A percentile compares a stretch with the other conserved stretches of the same genome.
These are phyloP conservation scores for Tolypocladium inflatum DNA, from an alignment of 2,329 filamentous ascomycete species.

Conservation along the genomic window DNA sequence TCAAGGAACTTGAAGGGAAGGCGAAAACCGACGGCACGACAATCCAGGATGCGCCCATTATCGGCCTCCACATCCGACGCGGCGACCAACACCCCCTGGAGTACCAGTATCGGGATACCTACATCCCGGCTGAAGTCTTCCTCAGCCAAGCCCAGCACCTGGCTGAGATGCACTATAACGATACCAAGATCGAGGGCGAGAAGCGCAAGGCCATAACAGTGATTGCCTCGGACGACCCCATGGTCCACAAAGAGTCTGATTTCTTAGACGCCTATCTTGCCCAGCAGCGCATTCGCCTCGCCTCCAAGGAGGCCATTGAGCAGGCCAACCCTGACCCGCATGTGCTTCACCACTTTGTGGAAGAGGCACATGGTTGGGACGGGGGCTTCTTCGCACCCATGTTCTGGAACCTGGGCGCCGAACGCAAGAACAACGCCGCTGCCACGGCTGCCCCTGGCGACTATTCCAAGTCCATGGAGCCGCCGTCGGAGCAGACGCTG, in stretches of 20 bases:
- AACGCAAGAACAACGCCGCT: conserved; percentile 30
- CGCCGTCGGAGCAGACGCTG: conserved; percentile 45
- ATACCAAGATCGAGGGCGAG: conserved; percentile 26
- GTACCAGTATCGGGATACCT: conserved; percentile 66
- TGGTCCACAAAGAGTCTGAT: conserved; percentile 59
- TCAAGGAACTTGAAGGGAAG: conserved; percentile 43
- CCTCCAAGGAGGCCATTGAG: conserved; percentile 46
- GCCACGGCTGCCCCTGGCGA: conserved; percentile 14
- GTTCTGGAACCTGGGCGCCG: conserved; percentile 65
- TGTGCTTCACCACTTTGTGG: conserved; percentile 56
- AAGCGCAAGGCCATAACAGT: conserved; percentile 40
- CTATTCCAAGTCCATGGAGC: conserved; percentile 13
- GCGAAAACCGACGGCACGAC: conserved; percentile 29
- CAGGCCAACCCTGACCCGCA: conserved; percentile 31
- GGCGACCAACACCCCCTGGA: conserved; percentile 73
- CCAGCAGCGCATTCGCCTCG: conserved; percentile 68
- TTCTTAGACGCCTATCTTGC: conserved; percentile 50
- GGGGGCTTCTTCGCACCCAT: conserved; percentile 76
- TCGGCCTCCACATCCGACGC: conserved; percentile 72
- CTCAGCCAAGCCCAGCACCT: conserved; percentile 47
- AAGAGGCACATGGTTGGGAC: conserved; percentile 77
- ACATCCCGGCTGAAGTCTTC: conserved; percentile 67
- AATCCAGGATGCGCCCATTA: conserved; percentile 27
- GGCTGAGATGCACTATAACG: conserved; percentile 39
- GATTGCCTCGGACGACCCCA: conserved; percentile 73